A percentile compares a stretch with the other conserved stretches of the same genome.
Conservation (phyloP, 2,329 filamentous ascomycete genomes). For the Exophiala spinifera region DNA sequence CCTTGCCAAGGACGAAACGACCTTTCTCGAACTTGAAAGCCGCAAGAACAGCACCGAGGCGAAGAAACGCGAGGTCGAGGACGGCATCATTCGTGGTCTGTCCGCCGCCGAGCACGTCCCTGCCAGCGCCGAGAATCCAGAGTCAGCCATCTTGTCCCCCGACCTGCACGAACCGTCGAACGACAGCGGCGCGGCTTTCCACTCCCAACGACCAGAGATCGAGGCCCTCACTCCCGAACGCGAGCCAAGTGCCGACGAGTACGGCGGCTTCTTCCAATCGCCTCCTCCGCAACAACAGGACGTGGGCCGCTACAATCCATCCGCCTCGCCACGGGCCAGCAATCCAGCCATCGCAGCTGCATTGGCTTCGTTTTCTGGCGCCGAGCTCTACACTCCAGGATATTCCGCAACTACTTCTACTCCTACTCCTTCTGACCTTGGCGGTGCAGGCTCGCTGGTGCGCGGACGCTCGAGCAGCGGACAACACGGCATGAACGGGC, state of each 20-base stretch:
- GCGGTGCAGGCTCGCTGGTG: slow-evolving; percentile 21
- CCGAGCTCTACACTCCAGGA: slow-evolving; percentile 8
- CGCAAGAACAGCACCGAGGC: slow-evolving; percentile 70
- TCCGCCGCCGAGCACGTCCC: slow-evolving; percentile 55
- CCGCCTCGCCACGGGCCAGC: slow-evolving; percentile 5
- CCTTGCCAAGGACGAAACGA: slow-evolving; percentile 66
- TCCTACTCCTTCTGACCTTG: slow-evolving; percentile 2
- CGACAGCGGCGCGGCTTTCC: background rate
- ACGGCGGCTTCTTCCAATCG: background rate
- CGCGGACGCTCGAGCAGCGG: slow-evolving; percentile 18
- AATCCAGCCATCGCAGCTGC: slow-evolving; percentile 26
- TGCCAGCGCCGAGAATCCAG: too few species aligned
- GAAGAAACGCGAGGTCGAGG: slow-evolving; percentile 85
- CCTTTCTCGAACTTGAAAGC: slow-evolving; percentile 61
- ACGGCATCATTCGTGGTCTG: slow-evolving; percentile 82
- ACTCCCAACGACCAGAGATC: slow-evolving; percentile 25
- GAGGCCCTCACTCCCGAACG: slow-evolving; percentile 29
- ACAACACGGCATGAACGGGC: slow-evolving; percentile 30
- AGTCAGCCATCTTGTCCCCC: background rate
- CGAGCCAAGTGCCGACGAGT: slow-evolving; percentile 5
- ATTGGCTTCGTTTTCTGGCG: slow-evolving; percentile 21
- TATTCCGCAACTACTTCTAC: background rate
- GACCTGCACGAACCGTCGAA: background rate
- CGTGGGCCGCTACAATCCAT: background rate
- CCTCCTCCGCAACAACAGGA: slow-evolving; percentile 3